These are phyloP conservation scores for Petunia secreta DNA, from an alignment of 257 asterid genomes.

Conservation along the genomic window DNA sequence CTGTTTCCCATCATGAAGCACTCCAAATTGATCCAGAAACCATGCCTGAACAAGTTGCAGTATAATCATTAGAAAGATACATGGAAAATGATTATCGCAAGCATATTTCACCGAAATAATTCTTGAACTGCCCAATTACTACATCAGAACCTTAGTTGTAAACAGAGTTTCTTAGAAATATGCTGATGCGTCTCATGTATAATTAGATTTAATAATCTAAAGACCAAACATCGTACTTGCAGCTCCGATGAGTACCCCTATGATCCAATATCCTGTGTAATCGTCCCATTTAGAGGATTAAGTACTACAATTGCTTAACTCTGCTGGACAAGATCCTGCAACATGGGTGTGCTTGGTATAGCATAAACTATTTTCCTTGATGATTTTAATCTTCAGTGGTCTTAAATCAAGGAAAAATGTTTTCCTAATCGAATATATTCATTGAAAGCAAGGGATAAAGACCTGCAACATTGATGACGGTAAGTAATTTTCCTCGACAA, in stretches of 20 bases:
- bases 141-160: neutral
- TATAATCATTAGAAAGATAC: neutral
- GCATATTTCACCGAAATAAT: neutral
- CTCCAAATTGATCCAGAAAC: constrained; percentile 98
- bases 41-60: constrained; percentile 63
- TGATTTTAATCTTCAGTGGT: neutral
- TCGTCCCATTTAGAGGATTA: neutral
- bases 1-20: constrained; percentile 90
- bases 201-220: neutral
- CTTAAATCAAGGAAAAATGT: too few species aligned
- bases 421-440: neutral
- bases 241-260: neutral
- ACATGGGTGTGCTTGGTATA: neutral
- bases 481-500: neutral
- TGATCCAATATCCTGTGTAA: neutral
- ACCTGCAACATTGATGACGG: too few species aligned
- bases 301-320: neutral
- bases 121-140: neutral
- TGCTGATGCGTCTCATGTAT: neutral
- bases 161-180: neutral
- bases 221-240: neutral
- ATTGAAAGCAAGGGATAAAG: too few species aligned
- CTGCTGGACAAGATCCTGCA: neutral
- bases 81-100: neutral
- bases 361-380: too few species aligned